Evolutionary conservation across 306 rosid genomes (phyloP).

Genomic region (Glycine soja): DNA sequence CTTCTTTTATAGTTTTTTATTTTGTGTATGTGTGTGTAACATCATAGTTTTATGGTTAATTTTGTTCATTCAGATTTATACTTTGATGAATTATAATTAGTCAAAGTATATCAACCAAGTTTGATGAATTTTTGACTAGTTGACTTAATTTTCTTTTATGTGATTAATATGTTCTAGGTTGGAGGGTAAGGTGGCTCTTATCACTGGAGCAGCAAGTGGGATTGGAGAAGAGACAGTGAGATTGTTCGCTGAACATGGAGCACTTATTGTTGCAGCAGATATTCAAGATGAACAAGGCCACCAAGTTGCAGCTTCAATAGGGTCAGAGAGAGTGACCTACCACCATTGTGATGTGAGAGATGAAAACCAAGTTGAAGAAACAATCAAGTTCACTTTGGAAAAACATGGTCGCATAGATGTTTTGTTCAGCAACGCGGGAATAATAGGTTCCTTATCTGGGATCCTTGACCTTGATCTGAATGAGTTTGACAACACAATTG

Average conservation of each 20-base stretch:
- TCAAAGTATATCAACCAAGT: too few species aligned
- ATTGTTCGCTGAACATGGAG: conserved; percentile 72
- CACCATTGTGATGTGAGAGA: conserved; percentile 85
- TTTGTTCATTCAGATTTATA: conserved; percentile 20
- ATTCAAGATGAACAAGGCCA: conserved; percentile 80
- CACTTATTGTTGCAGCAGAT: conserved; percentile 72
- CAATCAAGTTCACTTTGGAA: conserved; percentile 60
- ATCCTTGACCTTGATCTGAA: conserved; percentile 76
- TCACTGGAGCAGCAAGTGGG: conserved; percentile 91
- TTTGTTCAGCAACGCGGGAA: conserved; percentile 86
- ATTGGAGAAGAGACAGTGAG: conserved; percentile 81
- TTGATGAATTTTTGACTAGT: too few species aligned
- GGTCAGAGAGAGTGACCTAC: conserved; percentile 57
- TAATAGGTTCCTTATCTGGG: conserved; percentile 64
- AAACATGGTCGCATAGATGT: conserved; percentile 72
- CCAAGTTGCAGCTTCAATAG: conserved; percentile 62
- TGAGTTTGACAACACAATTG: conserved; percentile 68
- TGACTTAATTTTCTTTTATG: neutral
- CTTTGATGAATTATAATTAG: neutral
- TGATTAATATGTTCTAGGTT: conserved; percentile 52
- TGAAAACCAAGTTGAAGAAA: conserved; percentile 72
- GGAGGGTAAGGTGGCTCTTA: conserved; percentile 83
- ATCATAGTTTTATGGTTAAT: neutral
- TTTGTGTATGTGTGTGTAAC: neutral
- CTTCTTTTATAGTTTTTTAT: neutral